Percentiles rank a stretch among this genome's conserved stretches.
phyloP scores from a whole-genome alignment of 805 yeast genomes.

The Candida gorgasii region DNA sequence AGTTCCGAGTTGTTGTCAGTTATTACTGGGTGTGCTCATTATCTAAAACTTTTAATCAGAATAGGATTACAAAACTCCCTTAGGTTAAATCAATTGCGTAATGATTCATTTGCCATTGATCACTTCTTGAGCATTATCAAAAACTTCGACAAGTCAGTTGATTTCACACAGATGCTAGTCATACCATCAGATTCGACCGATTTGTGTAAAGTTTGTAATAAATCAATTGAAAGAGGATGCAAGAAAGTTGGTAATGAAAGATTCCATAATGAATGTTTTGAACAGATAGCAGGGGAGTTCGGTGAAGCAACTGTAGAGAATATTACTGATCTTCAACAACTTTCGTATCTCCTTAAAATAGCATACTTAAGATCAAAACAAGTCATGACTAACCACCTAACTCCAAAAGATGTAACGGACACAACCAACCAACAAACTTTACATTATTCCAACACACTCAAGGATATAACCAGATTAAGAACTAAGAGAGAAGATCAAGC shows the following conservation, averaged over 20 bases:
- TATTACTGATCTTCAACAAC: constrained; percentile 73
- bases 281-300: constrained; percentile 42
- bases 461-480: constrained; percentile 74
- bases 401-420: constrained; percentile 9
- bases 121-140: constrained; percentile 47
- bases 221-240: constrained; percentile 86
- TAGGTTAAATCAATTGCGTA: constrained; percentile 58
- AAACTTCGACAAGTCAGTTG: constrained; percentile 18
- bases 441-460: constrained; percentile 33
- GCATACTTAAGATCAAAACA: constrained; percentile 75
- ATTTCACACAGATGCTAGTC: constrained; percentile 30
- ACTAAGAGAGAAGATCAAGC: constrained; percentile 69
- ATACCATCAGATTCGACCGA: constrained; percentile 70
- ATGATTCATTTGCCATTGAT: constrained; percentile 62
- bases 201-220: constrained; percentile 67
- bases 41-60: constrained; percentile 79
- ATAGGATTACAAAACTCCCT: constrained; percentile 78
- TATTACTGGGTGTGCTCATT: constrained; percentile 91
- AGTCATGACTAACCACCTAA: constrained; percentile 43
- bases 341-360: constrained; percentile 74
- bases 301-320: constrained; percentile 24
- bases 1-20: constrained; percentile 74
- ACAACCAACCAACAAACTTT: constrained; percentile 10
- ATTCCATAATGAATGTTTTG: constrained; percentile 85
- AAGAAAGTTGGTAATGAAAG: constrained; percentile 55